Evolutionary conservation across 768 basidiomycete species (phyloP), one percentile per base, ranked within the genome.

Genomic region (Gymnopilus junonius): DNA sequence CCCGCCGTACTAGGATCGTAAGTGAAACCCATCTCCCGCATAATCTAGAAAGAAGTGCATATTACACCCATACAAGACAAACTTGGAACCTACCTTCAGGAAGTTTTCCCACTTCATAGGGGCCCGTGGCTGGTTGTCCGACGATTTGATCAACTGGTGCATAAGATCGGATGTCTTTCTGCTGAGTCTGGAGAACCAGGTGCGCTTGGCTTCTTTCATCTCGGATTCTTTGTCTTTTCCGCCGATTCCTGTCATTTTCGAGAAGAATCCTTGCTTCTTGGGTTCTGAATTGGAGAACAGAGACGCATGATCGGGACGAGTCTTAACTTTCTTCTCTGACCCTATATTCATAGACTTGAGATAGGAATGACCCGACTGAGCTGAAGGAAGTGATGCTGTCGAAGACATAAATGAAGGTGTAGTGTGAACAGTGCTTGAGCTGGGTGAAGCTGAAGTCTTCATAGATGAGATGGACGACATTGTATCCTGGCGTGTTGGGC

Each of bases 21-120:
- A 2, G 76, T 75, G 73, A 94, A 94, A 35, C 92, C 92, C 85
- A 94, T 87, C 50, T 90, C 89, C 37, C 79, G 76, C 91, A 94
- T 91, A 37, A 91, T 75, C 92, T 93, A 43, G 31, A 17, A 67
- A 45, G 14, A 34, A 59, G 40, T 59, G 57, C 8, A 39, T 37
- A 29, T 39, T 37, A 8, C 34, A 34, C 12, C 15, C 45, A 57
- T 21, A 34, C 39, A 31, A 31, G 7, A 21, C 4, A 17, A 3
- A 54, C 23, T 61, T 8, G 6, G 60, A 10, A 57, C 76, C 53
- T 60, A 90, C 93, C 80, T 86, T 90, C 34, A 93, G 71, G 71
- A 94, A 92, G 60, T 85, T 77, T 35, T 93, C 90, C 93, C 93
- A 93, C 63, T 89, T 88, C 88, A 94, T 86, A 21, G 85, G 71